Evolutionary conservation across 2,329 filamentous ascomycete species (phyloP), one percentile per base, ranked within the genome.

Genomic region (Eutypa lata): DNA sequence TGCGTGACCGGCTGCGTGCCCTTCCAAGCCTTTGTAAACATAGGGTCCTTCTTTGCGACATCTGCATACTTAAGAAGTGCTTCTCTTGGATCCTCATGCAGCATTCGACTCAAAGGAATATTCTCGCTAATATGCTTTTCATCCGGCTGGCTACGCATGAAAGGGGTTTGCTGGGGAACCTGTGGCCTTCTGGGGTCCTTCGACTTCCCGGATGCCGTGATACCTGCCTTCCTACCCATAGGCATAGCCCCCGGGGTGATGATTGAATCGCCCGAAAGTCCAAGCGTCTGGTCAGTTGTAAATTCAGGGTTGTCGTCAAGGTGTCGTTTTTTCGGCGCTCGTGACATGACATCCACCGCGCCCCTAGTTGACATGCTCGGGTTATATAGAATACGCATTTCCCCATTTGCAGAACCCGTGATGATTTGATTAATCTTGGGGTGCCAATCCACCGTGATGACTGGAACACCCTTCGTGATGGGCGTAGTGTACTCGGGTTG

Each of bases 11-110:
- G 94, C 73, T 97, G 93, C 37, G 91, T 97, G 62, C 88, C 81
- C 66, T 88, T 89, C 89, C 91, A 99, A 16, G 92, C 94, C 61
- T 89, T 90, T 28, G 94, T 99, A 67, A 97, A 99, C 63, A 96
- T 81, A 1, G 92, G 93, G 68, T 97, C 92, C 68, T 90, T 93
- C 72, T 96, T 86, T 13, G 92, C 91, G 67, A 95, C 87, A 51
- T 96, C 90, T 37, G 91, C 93, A 76, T 97, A 99, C 75, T 95
- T 97, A 55, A 99, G 75, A 65, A 99, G 75, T 45, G 94, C 94
- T 72, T 96, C 94, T 58, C 94, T 80, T 0, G 94, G 94, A 74
- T 99, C 94, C 70, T 99, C 94, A 71, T 99, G 92, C 47, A 96
- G 80, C 90, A 99, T 96, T 57, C 84, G 87, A 57, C 91, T 93